phyloP scores from a whole-genome alignment of 1,284 basidiomycete species.

The Salmacisia buchloeana region DNA sequence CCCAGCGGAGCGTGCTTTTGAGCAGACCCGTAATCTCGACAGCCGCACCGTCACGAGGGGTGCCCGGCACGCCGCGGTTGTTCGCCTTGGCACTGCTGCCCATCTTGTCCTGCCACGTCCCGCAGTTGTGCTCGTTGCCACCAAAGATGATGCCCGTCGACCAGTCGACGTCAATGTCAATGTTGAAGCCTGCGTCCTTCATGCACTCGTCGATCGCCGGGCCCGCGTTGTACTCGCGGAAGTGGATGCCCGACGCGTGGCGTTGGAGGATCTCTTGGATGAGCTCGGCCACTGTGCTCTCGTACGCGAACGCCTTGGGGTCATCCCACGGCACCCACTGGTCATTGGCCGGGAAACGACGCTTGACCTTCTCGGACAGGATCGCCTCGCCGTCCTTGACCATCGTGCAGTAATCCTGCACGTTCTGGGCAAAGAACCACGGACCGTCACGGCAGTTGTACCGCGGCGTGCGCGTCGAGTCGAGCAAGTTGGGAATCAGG shows the following conservation, averaged over 20 bases:
- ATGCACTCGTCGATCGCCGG: constrained; percentile 93
- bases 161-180: constrained; percentile 91
- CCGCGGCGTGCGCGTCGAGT: constrained; percentile 36
- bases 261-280: constrained; percentile 94
- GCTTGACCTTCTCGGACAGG: constrained; percentile 72
- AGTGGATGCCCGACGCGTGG: constrained; percentile 84
- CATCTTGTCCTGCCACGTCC: constrained; percentile 48
- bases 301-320: constrained; percentile 58
- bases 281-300: constrained; percentile 72
- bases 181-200: constrained; percentile 85
- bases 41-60: constrained; percentile 89
- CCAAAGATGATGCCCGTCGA: constrained; percentile 81
- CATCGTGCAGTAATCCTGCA: constrained; percentile 83
- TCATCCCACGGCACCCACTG: constrained; percentile 91
- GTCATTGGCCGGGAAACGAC: constrained; percentile 88
- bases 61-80: constrained; percentile 88
- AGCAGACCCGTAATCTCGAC: constrained; percentile 89
- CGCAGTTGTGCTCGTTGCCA: constrained; percentile 60
- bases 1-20: constrained; percentile 87
- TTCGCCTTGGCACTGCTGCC: constrained; percentile 61
- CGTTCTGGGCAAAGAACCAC: constrained; percentile 98
- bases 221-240: constrained; percentile 93
- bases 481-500: constrained; percentile 42
- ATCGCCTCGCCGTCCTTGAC: constrained; percentile 78
- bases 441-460: constrained; percentile 88